Base-by-base conservation (phyloP, 2,329 filamentous ascomycete species). In the Emmonsiellopsis sp. region DNA sequence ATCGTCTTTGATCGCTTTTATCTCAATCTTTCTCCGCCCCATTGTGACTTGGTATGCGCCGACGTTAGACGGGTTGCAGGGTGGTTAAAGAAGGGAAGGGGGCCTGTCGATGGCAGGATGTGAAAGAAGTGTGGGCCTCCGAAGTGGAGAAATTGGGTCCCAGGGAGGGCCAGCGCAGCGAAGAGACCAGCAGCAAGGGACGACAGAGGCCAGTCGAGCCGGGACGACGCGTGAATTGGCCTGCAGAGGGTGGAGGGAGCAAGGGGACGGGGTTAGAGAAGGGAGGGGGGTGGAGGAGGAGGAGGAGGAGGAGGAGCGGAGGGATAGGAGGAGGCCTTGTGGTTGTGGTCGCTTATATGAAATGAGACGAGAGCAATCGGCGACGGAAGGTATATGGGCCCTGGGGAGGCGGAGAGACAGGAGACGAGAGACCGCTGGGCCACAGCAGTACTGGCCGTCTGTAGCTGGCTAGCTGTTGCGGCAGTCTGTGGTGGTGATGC, bases 21-120 rank as follows among this genome's bases (percentile, higher is more conserved):
- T 97, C 78, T 97, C 93, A 70, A 98, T 98, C 83, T 98, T 98
- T 81, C 93, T 85, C 73, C 93, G 86, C 71, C 93, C 93, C 93
- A 98, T 98, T 52, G 58, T 74, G 66, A 58, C 49, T n/a, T 21
- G 13, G 8, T 42, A 37, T 37, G 45, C 45, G 45, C 45, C 37
- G 47, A 36, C 34, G 32, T 27, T 31, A 39, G 43, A 31, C 32
- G 21, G 21, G 32, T 14, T 39, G 11, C 27, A 21, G n/a, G 17
- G 11, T 4, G 9, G 9, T 40, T 13, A 39, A 50, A 39, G 10
- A 17, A 31, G 21, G 32, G 5, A 9, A 33, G 44, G 32, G 44
- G 10, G 21, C 27, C 32, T 27, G 21, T 44, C 17, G 21, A 10
- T 21, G 43, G 47, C 39, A 40, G 2, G 17, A 42, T n/a, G 21